Evolutionary conservation across 2,329 filamentous ascomycete species (phyloP), one percentile per base, ranked within the genome.

Genomic region (Tolypocladium album): DNA sequence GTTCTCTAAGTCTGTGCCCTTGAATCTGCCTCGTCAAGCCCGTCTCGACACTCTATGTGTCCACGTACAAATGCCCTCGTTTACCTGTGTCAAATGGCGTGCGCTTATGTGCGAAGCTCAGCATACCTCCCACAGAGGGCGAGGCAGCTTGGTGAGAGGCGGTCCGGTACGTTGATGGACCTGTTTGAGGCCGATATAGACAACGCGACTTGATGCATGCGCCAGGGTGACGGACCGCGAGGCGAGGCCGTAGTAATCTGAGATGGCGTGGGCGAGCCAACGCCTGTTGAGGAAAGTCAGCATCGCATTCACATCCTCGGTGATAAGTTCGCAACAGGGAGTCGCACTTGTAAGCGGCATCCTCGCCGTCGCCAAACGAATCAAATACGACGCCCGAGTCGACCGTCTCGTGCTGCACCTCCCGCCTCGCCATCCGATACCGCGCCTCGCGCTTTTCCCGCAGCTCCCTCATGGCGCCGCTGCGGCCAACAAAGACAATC

Each of bases 221-320:
- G 86, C 86, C 1, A 88, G 81, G 0, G 88, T 88, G 61, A 93
- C 84, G 5, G 89, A 92, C 77, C 87, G 91, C 24, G 92, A 96
- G 62, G 86, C 83, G 60, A 97, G 81, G 53, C 92, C 92, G 70
- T 97, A 97, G 73, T 97, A 97, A 47, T 88, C 85, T 12, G 90
- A 93, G 64, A 97, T 92, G 61, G 90, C 89, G 74, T 97, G 92
- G 1, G 95, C 90, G 59, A 97, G 83, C 89, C 92, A 97, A 64
- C 93, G 89, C 65, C 89, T 93, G 22, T 53, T n/a, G 47, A 65
- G 62, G 55, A 58, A 31, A 1, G 55, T 38, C 52, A 40, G 34
- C 38, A 22, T 17, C 11, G n/a, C 55, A 52, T 38, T 38, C 43
- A 24, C n/a, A 47, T 59, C 22, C 45, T 61, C 53, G 52, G 53